Percentiles rank a stretch among this genome's conserved stretches.
Conservation (phyloP, 2,329 filamentous ascomycete genomes). For the Aschersonia sp. region DNA sequence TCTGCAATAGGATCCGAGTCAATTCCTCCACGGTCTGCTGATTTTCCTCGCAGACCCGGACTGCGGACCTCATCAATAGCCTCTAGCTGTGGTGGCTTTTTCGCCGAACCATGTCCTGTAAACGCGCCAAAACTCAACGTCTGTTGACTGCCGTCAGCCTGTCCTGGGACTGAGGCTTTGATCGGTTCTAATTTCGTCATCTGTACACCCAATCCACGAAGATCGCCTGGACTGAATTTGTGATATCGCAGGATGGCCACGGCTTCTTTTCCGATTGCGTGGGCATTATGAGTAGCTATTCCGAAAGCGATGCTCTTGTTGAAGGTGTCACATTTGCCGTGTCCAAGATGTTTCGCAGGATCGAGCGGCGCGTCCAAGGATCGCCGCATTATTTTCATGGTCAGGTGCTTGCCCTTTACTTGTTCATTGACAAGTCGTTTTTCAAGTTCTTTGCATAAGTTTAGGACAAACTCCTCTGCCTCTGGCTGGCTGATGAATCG, state of each 20-base stretch:
- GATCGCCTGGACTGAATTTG: conserved; percentile 74
- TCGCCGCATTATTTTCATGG: conserved; percentile 88
- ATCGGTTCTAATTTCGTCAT: conserved; percentile 83
- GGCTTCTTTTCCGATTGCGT: conserved; percentile 64
- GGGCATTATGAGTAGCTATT: conserved; percentile 64
- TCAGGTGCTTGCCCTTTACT: conserved; percentile 77
- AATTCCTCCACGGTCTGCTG: conserved; percentile 12
- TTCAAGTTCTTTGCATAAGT: conserved; percentile 72
- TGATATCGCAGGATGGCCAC: conserved; percentile 72
- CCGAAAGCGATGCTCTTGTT: conserved; percentile 79
- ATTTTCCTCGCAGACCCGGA: conserved; percentile 12
- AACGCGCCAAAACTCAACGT: conserved; percentile 57
- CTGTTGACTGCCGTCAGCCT: conserved; percentile 60
- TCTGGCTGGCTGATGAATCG: conserved; percentile 86
- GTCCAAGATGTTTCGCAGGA: conserved; percentile 82
- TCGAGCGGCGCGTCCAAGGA: conserved; percentile 78
- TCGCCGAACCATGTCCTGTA: conserved; percentile 21
- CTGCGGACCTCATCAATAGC: conserved; percentile 35
- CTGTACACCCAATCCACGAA: conserved; percentile 85
- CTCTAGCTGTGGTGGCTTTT: conserved; percentile 26
- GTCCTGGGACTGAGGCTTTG: conserved; percentile 31
- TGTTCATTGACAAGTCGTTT: conserved; percentile 67
- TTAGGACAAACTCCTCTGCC: conserved; percentile 80
- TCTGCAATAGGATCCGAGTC: conserved; percentile 39
- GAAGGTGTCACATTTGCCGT: conserved; percentile 88